These are phyloP conservation scores for Trichoderma aggressivum DNA, from an alignment of 2,329 filamentous ascomycete species.

Conservation along the genomic window DNA sequence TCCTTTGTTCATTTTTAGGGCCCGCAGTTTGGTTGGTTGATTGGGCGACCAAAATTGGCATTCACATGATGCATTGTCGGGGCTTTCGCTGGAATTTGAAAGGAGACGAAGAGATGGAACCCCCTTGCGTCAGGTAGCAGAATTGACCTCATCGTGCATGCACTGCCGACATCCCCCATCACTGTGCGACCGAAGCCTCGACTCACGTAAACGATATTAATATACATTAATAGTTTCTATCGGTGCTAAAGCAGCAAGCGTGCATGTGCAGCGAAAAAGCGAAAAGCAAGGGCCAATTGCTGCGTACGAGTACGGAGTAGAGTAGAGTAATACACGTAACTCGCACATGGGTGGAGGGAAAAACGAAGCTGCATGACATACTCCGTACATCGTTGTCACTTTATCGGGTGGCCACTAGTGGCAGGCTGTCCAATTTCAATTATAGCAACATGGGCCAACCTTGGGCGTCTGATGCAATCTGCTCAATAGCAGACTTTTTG, in stretches of 20 bases:
- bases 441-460: background rate
- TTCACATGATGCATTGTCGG: background rate
- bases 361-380: background rate
- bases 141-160: constrained; percentile 6
- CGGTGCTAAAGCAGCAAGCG: background rate
- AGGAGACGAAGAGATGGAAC: background rate
- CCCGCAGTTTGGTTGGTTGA: background rate
- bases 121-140: background rate
- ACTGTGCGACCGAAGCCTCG: background rate
- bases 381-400: background rate
- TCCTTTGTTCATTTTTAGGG: background rate
- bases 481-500: background rate
- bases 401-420: background rate
- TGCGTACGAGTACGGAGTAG: background rate
- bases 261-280: background rate
- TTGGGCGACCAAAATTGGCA: background rate
- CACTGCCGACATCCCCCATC: constrained; percentile 5
- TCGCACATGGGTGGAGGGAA: background rate
- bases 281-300: background rate
- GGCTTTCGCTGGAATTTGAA: background rate
- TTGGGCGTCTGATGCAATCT: background rate
- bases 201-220: background rate
- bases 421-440: background rate
- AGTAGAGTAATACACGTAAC: background rate
- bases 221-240: background rate